Evolutionary conservation across 495 filamentous ascomycete species (phyloP).

Genomic region (Aspergillus egyptiacus): DNA sequence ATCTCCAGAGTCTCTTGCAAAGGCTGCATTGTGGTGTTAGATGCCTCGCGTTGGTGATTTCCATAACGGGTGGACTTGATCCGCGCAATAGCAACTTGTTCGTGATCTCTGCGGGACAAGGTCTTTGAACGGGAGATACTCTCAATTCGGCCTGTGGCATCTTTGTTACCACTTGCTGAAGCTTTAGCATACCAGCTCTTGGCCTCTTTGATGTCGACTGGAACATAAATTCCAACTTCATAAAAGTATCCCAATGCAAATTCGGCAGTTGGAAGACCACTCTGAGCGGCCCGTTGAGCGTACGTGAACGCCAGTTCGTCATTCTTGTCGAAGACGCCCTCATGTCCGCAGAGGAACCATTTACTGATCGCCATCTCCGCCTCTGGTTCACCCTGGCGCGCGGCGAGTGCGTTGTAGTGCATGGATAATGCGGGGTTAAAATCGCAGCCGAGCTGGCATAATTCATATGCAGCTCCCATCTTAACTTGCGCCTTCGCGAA

Average conservation of each 20-base stretch:
- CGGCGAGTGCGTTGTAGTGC: constrained; percentile 92
- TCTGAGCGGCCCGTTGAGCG: constrained; percentile 75
- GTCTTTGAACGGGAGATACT: constrained; percentile 81
- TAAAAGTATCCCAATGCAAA: constrained; percentile 98
- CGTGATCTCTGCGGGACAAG: constrained; percentile 84
- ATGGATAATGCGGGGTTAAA: constrained; percentile 88
- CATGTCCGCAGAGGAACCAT: constrained; percentile 96
- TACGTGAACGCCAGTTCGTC: constrained; percentile 89
- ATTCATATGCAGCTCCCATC: constrained; percentile 93
- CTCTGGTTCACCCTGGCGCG: constrained; percentile 81
- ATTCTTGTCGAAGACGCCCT: constrained; percentile 87
- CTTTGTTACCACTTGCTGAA: constrained; percentile 84
- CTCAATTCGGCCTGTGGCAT: constrained; percentile 75
- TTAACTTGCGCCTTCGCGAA: constrained; percentile 97
- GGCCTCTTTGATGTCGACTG: constrained; percentile 75
- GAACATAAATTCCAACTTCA: constrained; percentile 88
- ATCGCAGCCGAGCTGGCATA: constrained; percentile 88
- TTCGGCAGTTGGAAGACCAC: constrained; percentile 80
- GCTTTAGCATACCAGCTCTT: constrained; percentile 87
- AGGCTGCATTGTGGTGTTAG: constrained; percentile 25
- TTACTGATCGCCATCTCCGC: constrained; percentile 96
- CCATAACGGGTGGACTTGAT: constrained; percentile 86
- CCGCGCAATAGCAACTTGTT: constrained; percentile 78
- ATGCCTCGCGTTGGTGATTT: constrained; percentile 63
- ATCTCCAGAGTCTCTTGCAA: constrained; percentile 63